Base-by-base conservation (phyloP, 148 eudicot genomes). In the Heliamphora exappendiculata region DNA sequence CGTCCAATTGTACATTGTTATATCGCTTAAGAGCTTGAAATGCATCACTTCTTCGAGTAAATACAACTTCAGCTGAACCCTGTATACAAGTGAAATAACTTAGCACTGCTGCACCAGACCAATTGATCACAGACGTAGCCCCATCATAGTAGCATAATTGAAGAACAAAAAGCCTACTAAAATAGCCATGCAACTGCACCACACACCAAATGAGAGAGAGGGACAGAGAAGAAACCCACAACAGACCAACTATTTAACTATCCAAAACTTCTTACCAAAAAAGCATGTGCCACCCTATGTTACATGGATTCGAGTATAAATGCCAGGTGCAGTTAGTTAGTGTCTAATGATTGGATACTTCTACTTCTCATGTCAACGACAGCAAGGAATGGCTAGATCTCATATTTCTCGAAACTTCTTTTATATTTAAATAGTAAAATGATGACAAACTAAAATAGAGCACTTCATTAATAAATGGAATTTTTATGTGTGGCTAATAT, bases 1-100 rank as follows among this genome's bases (percentile, higher is more conserved):
- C 96, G 83, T 94, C 97, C 81, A 94, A 84, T 39, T 89, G 90
- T 45, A 91, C 96, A 82, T 91, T 92, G 78, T 94, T 92, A 77
- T 94, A 94, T 20, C 90, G 85, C 89, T 88, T 90, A 13, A 92
- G 76, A 60, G 98, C 98, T 71, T 92, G 94, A 79, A 92, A 87
- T 33, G 97, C 97, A 81, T 94, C 97, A 81, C 89, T 94, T 77
- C 94, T 86, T 76, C 87, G 86, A 10, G 84, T 85, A 82, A 85
- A 94, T 45, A 94, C 88, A 44, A 94, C 96, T 82, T 94, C 98
- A 76, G 98, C 98, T 24, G 98, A 85, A 78, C 98, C 98, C 98
- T 94, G 85, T 36, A 75, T 72, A n/a, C 31, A 42, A 47, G 75
- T 33, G 41, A 16, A 45, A 59, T 11, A 79, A n/a, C 14, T 31